These are phyloP conservation scores for Pharus latifolius DNA, from an alignment of 176 grass and related monocot genomes.

Conservation along the genomic window DNA sequence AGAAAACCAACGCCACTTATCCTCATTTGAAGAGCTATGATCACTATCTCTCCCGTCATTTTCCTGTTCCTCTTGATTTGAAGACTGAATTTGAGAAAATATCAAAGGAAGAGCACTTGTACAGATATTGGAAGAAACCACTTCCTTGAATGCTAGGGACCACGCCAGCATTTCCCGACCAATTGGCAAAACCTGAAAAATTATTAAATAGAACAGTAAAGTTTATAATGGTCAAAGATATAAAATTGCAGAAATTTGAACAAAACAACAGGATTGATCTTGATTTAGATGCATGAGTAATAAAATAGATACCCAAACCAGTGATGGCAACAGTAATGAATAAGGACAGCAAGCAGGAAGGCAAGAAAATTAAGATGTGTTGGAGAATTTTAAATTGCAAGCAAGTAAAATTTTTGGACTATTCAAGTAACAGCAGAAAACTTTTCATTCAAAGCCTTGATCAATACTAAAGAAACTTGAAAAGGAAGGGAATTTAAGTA, in stretches of 20 bases:
- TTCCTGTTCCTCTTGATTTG: conserved; percentile 16
- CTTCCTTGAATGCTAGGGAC: conserved; percentile 70
- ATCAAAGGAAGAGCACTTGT: conserved; percentile 35
- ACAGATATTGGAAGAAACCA: conserved; percentile 52
- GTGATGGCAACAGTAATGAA: background rate
- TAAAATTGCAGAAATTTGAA: background rate
- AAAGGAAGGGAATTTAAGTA: too few relatives aligned
- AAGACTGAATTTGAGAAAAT: background rate
- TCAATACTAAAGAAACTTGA: too few relatives aligned
- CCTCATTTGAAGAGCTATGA: background rate
- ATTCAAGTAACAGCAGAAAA: too few relatives aligned
- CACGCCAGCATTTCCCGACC: conserved; percentile 77
- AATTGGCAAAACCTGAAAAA: conserved; percentile 61
- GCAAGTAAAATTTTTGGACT: background rate
- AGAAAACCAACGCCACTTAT: background rate
- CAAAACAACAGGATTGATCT: background rate
- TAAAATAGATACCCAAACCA: background rate
- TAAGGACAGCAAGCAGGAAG: background rate
- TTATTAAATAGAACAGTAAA: conserved; percentile 2
- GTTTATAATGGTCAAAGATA: background rate
- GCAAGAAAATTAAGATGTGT: background rate
- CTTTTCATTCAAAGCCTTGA: too few relatives aligned
- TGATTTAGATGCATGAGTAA: background rate
- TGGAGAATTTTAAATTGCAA: background rate
- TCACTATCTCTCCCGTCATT: background rate